These are phyloP conservation scores for Fusarium austroafricanum DNA, from an alignment of 2,329 filamentous ascomycete genomes.

Conservation along the genomic window DNA sequence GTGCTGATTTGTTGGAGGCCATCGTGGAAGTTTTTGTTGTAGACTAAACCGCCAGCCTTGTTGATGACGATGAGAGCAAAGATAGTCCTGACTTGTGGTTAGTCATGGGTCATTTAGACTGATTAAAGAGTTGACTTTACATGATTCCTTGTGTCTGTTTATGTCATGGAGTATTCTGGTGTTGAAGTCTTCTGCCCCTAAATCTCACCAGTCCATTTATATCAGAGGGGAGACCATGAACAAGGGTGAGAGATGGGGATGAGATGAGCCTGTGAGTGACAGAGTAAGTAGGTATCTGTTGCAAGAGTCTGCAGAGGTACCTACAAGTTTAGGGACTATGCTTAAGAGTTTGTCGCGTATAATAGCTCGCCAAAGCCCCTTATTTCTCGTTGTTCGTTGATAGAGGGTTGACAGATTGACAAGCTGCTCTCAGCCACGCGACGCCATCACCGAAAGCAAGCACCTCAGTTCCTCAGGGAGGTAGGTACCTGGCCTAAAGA, in stretches of 20 bases:
- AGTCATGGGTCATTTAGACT: neutral
- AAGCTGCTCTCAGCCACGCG: constrained; percentile 33
- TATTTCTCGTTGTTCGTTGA: neutral
- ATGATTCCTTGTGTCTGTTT: constrained; percentile 28
- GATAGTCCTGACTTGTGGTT: constrained; percentile 75
- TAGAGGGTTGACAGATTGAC: constrained; percentile 32
- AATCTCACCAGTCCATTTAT: constrained; percentile 42
- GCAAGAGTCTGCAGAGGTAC: neutral
- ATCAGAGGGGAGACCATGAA: constrained; percentile 36
- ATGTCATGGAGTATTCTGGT: constrained; percentile 15
- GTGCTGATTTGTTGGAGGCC: constrained; percentile 88
- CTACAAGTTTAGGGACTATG: constrained; percentile 1
- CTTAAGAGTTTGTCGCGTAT: neutral
- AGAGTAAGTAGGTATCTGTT: constrained; percentile 3
- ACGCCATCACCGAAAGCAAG: constrained; percentile 29
- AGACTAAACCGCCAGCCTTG: constrained; percentile 96
- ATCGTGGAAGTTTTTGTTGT: constrained; percentile 92
- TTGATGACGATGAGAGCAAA: constrained; percentile 98
- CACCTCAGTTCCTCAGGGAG: constrained; percentile 12
- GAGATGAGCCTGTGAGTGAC: constrained; percentile 23
- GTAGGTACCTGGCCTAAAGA: constrained; percentile 16
- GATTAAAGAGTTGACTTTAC: constrained; percentile 1
- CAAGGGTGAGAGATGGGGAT: constrained; percentile 27
- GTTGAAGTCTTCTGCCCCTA: constrained; percentile 26
- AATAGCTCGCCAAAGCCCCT: neutral